Percentiles rank a stretch among this genome's conserved stretches.
phyloP scores from a whole-genome alignment of 2,329 filamentous ascomycete genomes.

The Rhynchosporium agropyri region DNA sequence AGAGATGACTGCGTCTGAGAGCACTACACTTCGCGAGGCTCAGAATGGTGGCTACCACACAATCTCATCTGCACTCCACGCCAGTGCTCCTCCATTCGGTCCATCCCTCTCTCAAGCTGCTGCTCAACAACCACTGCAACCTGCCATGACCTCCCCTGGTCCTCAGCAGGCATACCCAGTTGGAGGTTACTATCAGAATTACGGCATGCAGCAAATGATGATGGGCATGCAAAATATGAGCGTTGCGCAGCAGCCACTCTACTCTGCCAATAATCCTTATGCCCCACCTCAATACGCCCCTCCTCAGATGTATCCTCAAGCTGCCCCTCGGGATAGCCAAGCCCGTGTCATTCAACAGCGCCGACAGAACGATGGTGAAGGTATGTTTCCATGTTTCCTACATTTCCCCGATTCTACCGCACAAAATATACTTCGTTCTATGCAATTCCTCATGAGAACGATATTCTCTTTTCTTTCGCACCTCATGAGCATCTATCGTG shows the following conservation, averaged over 20 bases:
- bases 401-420: background rate
- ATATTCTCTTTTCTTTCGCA: background rate
- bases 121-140: slow-evolving; percentile 37
- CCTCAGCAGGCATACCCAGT: slow-evolving; percentile 37
- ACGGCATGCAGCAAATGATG: slow-evolving; percentile 61
- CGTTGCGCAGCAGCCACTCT: slow-evolving; percentile 53
- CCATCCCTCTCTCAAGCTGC: slow-evolving; percentile 54
- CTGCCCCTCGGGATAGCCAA: slow-evolving; percentile 71
- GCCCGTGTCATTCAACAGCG: slow-evolving; percentile 75
- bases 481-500: background rate
- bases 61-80: slow-evolving; percentile 75
- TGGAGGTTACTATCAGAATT: slow-evolving; percentile 43
- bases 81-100: slow-evolving; percentile 78
- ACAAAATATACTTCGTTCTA: background rate
- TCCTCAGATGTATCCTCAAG: slow-evolving; percentile 36
- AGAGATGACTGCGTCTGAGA: slow-evolving; percentile 55
- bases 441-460: background rate
- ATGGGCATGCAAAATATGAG: slow-evolving; percentile 70
- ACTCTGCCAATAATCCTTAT: slow-evolving; percentile 58
- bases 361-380: slow-evolving; percentile 73
- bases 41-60: slow-evolving; percentile 55
- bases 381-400: slow-evolving; percentile 50
- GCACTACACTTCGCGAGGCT: slow-evolving; percentile 46
- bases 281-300: slow-evolving; percentile 39
- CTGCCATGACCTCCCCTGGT: slow-evolving; percentile 37